Base-by-base conservation (phyloP, 163 green algal species). In the Scenedesmus sp. region DNA sequence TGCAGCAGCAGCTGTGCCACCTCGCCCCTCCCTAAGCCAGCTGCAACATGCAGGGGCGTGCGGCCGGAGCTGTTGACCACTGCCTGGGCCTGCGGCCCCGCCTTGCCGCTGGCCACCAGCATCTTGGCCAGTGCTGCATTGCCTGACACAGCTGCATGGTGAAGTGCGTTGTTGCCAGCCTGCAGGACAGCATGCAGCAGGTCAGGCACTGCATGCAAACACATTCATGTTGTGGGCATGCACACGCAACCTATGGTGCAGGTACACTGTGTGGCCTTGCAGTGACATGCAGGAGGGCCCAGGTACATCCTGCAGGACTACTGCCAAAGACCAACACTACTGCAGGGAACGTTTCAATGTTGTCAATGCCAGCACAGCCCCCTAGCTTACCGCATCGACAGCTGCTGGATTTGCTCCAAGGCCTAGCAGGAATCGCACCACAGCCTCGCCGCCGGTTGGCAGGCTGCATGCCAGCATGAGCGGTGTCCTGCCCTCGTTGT, bases 31-130 rank as follows among this genome's bases (percentile, higher is more conserved):
- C 87, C 87, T n/a, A 83, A 88, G 6, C 22, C 3, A n/a, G 90
- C 92, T 43, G 91, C 88, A 37, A 94, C 7, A 65, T 93, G 88
- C 78, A 94, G 88, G 9, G 93, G 80, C 4, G 93, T 94, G 37
- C 85, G 88, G 33, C 91, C 91, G 5, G 68, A 61, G 20, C 43
- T 78, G 68, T 94, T 92, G 72, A 56, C 46, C 26, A 72, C 59
- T 22, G 59, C 37, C 40, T 70, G 49, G 0, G 30, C 53, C 43
- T 68, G 33, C 1, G 33, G 22, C 3, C 78, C 53, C 0, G 20
- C 43, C 9, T 49, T 46, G 53, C 65, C 72, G 42, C 30, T 70
- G 4, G 79, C 59, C 22, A 91, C 40, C 79, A 91, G 79, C 78
- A 85, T 35, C 35, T 80, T 49, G 26, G 26, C 79, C 44, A 86